These are phyloP conservation scores for Acrasis kona DNA, from an alignment of 78 protist genomes.

Conservation along the genomic window DNA sequence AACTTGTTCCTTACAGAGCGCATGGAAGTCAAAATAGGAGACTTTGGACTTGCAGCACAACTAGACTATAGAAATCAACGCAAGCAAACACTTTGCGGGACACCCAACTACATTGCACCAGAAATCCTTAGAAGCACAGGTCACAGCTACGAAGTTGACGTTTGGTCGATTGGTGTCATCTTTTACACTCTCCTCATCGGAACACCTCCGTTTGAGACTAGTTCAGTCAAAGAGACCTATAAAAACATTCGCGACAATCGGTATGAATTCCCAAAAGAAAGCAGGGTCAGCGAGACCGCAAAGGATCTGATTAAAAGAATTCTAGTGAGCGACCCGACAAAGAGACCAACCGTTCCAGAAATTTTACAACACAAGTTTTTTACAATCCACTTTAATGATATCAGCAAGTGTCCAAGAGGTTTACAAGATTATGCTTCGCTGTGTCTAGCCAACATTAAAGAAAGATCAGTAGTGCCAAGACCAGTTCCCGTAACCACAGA, in stretches of 20 bases:
- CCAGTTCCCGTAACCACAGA: background rate
- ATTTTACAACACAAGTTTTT: slow-evolving; percentile 30
- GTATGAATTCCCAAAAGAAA: slow-evolving; percentile 64
- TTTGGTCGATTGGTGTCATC: slow-evolving; percentile 89
- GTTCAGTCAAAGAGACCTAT: slow-evolving; percentile 79
- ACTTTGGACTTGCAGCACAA: slow-evolving; percentile 92
- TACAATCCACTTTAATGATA: slow-evolving; percentile 5
- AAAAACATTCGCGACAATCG: slow-evolving; percentile 37
- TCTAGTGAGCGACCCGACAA: slow-evolving; percentile 60
- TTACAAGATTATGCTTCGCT: background rate
- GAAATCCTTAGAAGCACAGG: slow-evolving; percentile 76
- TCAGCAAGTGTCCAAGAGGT: background rate
- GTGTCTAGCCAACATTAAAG: background rate
- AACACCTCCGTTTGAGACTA: slow-evolving; percentile 93
- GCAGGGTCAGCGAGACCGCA: slow-evolving; percentile 33
- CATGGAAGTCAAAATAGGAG: slow-evolving; percentile 83
- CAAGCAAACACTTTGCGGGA: slow-evolving; percentile 93
- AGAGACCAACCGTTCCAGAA: slow-evolving; percentile 23
- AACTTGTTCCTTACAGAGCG: slow-evolving; percentile 70
- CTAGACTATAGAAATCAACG: slow-evolving; percentile 75
- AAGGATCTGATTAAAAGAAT: slow-evolving; percentile 57
- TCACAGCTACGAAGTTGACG: slow-evolving; percentile 71
- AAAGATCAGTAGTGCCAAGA: background rate
- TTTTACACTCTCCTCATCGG: slow-evolving; percentile 89
- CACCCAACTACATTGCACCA: slow-evolving; percentile 99